Evolutionary conservation across 805 yeast genomes (phyloP).

Genomic region (Millerago galiae): DNA sequence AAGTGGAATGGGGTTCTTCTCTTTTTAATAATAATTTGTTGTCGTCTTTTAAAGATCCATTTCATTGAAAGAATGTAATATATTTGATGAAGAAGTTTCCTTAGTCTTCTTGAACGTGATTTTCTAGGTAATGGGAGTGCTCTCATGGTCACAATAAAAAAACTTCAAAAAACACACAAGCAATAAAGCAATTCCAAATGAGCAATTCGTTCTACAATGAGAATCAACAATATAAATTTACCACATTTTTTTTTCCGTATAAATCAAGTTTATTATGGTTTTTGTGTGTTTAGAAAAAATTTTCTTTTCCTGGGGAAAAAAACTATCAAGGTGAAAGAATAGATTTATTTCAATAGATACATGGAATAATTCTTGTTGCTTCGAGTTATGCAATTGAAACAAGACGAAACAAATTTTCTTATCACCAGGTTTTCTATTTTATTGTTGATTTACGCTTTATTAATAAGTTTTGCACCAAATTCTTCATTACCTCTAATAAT

Average conservation of each 20-base stretch:
- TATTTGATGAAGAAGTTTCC: slow-evolving; percentile 11
- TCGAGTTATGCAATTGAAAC: background rate
- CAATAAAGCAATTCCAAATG: too few relatives aligned
- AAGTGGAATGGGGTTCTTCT: slow-evolving; percentile 21
- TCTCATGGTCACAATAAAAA: slow-evolving; percentile 14
- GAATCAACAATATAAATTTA: too few relatives aligned
- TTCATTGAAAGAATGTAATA: slow-evolving; percentile 14
- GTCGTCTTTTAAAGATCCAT: slow-evolving; percentile 10
- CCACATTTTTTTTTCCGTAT: background rate
- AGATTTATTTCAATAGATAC: too few relatives aligned
- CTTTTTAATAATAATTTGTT: slow-evolving; percentile 11
- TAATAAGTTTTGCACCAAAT: slow-evolving; percentile 18
- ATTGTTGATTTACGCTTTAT: slow-evolving; percentile 23
- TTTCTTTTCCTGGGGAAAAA: background rate
- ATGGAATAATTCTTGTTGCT: too few relatives aligned
- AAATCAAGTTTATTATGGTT: too few relatives aligned
- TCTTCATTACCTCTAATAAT: slow-evolving; percentile 21
- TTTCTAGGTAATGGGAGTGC: slow-evolving; percentile 23
- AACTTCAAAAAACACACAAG: too few relatives aligned
- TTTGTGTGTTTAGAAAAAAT: background rate
- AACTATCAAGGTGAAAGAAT: too few relatives aligned
- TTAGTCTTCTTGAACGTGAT: slow-evolving; percentile 17
- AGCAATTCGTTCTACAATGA: too few relatives aligned
- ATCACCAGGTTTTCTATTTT: slow-evolving; percentile 24
- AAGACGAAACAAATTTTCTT: slow-evolving; percentile 4